Evolutionary conservation across 768 basidiomycete genomes (phyloP).

Genomic region (Kwoniella heveanensis): DNA sequence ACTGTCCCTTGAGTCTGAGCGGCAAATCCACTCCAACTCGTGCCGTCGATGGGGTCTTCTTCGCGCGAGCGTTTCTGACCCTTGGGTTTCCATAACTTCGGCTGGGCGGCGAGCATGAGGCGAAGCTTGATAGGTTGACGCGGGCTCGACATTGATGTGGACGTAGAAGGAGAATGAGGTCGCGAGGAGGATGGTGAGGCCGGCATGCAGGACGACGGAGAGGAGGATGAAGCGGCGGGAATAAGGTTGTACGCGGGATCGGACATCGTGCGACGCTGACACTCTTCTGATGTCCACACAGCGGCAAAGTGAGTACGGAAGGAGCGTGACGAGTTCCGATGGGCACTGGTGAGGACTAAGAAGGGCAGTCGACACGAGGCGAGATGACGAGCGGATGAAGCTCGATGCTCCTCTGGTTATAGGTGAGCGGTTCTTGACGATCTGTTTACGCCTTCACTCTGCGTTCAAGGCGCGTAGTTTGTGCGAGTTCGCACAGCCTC

Average conservation of each 20-base stretch:
- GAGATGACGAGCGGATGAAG: constrained; percentile 5
- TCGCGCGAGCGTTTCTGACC: background rate
- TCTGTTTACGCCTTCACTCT: constrained; percentile 9
- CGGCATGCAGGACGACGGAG: background rate
- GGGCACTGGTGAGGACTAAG: too few species aligned
- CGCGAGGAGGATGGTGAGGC: constrained; percentile 3
- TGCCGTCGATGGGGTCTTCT: background rate
- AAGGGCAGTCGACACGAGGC: background rate
- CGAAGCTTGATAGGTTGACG: constrained; percentile 11
- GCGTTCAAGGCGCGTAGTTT: too few species aligned
- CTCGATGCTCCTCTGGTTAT: constrained; percentile 8
- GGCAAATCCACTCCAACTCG: background rate
- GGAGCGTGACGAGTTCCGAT: background rate
- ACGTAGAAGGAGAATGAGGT: constrained; percentile 1
- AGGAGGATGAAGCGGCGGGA: background rate
- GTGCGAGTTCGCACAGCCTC: too few species aligned
- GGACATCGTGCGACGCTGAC: background rate
- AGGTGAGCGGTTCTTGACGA: background rate
- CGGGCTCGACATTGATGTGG: background rate
- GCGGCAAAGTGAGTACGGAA: background rate
- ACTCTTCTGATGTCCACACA: too few species aligned
- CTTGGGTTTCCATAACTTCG: background rate
- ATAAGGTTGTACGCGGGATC: background rate
- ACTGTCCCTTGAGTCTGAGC: background rate
- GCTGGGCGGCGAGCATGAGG: constrained; percentile 7